Evolutionary conservation across 78 protist species (phyloP).

Genomic region (Emiliania huxleyi): DNA sequence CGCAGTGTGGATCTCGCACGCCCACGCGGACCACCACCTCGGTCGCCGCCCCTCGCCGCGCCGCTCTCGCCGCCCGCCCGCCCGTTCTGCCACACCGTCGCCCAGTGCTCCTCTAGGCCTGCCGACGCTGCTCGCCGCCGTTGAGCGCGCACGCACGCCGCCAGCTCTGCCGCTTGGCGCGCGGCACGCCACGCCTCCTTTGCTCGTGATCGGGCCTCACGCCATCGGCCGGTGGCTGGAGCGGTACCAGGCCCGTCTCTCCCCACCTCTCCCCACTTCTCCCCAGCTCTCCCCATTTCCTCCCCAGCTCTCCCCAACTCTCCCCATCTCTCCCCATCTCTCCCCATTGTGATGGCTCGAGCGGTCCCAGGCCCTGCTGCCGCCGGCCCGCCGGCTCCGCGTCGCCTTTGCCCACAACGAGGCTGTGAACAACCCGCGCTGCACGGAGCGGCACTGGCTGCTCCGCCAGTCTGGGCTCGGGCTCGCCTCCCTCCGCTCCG

Average conservation of each 20-base stretch:
- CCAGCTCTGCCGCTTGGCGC: too few species aligned
- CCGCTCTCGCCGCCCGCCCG: too few species aligned
- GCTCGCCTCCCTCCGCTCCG: background rate
- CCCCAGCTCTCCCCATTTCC: background rate
- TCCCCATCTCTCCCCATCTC: too few species aligned
- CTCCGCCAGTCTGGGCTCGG: background rate
- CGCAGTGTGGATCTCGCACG: constrained; percentile 87
- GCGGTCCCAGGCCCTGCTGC: background rate
- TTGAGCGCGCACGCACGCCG: background rate
- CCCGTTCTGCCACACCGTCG: too few species aligned
- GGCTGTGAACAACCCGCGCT: background rate
- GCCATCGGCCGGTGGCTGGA: constrained; percentile 17
- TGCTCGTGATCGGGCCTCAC: constrained; percentile 33
- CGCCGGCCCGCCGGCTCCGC: background rate
- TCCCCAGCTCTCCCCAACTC: too few species aligned
- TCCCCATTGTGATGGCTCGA: too few species aligned
- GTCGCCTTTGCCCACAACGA: too few species aligned
- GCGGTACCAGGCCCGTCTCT: background rate
- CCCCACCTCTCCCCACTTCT: background rate
- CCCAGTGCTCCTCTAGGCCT: too few species aligned
- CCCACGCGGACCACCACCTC: constrained; percentile 97
- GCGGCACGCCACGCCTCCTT: background rate
- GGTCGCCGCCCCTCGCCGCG: too few species aligned
- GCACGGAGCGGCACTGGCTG: background rate
- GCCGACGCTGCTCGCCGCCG: background rate